Evolutionary conservation across 306 rosid species (phyloP), one percentile per base, ranked within the genome.

Genomic region (Malus fusca): DNA sequence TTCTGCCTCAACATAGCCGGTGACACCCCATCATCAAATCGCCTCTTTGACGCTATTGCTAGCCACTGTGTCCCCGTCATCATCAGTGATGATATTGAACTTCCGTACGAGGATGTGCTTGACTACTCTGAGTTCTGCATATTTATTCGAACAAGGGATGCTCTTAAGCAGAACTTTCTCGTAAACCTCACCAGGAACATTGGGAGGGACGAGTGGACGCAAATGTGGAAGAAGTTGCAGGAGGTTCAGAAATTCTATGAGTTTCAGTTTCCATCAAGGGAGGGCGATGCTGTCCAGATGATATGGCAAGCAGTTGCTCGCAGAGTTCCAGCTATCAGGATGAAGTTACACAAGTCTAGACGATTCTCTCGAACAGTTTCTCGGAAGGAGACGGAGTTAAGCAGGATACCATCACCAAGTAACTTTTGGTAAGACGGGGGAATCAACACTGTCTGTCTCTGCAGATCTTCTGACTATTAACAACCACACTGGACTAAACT

Each of bases 1-100:
- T 92, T 92, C 82, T 92, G 96, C 68, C 97, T 92, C 51, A 92
- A 90, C 87, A 87, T 90, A 66, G 97, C 96, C 0, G 93, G 96
- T 1, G 97, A 92, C 80, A 92, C 97, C 21, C 97, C 97, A 3
- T 92, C 97, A 28, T 92, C 97, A 0, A 90, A 92, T 66, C 96
- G 97, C 42, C 82, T 92, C 40, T 92, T 92, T 0, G 97, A 92
- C 51, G 97, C 96, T 40, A 92, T 92, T 25, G 96, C 84, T 1
- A 88, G 93, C 44, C 93, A 88, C 74, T 92, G 96, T 40, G 90
- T 92, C 11, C 97, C 97, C 0, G 90, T 92, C 33, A 92, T 92
- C 43, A 84, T 92, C 79, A 92, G 97, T 23, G 93, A 92, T 19
- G 85, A 92, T 1, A 90, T 92, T 13, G 97, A 92, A 76, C 92